Percentiles rank a stretch among this genome's conserved stretches.
Evolutionary conservation across 2,329 filamentous ascomycete species (phyloP).

Genomic region (Fusarium sp.): DNA sequence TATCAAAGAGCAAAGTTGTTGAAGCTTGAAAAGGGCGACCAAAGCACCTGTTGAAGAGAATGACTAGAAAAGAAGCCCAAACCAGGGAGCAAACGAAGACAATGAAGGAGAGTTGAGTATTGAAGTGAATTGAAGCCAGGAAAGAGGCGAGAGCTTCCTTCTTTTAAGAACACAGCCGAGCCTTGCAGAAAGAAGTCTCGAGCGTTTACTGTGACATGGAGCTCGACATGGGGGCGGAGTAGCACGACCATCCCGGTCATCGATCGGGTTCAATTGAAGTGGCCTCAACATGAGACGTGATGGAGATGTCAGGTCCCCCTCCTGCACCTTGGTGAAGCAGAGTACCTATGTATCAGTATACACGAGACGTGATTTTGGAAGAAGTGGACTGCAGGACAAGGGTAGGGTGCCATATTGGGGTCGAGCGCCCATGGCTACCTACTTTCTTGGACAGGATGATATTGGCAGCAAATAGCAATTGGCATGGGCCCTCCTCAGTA

Average conservation of each 20-base stretch:
- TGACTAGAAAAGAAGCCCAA: conserved; percentile 47
- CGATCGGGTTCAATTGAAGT: conserved; percentile 46
- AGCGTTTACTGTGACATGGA: conserved; percentile 31
- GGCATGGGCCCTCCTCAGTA: conserved; percentile 25
- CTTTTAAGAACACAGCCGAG: conserved; percentile 35
- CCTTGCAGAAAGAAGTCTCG: conserved; percentile 1
- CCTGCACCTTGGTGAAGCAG: conserved; percentile 24
- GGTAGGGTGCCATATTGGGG: conserved; percentile 32
- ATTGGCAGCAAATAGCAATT: conserved; percentile 4
- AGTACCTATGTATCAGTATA: conserved; percentile 26
- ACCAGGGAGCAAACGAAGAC: conserved; percentile 43
- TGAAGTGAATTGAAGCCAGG: conserved; percentile 30
- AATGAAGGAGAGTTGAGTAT: conserved; percentile 39
- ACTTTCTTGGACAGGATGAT: conserved; percentile 24
- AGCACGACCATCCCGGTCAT: conserved; percentile 39
- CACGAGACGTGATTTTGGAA: conserved; percentile 34
- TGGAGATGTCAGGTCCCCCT: conserved; percentile 36
- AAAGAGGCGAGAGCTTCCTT: conserved; percentile 31
- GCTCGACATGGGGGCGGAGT: conserved; percentile 11
- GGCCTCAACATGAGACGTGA: conserved; percentile 50
- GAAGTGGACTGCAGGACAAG: conserved; percentile 28
- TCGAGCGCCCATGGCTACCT: conserved; percentile 24
- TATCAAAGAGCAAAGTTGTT: conserved; percentile 47
- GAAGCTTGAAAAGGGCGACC: conserved; percentile 46
- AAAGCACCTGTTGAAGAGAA: conserved; percentile 48